Evolutionary conservation across 495 filamentous ascomycete species (phyloP).

Genomic region (Chaetomium tenue): DNA sequence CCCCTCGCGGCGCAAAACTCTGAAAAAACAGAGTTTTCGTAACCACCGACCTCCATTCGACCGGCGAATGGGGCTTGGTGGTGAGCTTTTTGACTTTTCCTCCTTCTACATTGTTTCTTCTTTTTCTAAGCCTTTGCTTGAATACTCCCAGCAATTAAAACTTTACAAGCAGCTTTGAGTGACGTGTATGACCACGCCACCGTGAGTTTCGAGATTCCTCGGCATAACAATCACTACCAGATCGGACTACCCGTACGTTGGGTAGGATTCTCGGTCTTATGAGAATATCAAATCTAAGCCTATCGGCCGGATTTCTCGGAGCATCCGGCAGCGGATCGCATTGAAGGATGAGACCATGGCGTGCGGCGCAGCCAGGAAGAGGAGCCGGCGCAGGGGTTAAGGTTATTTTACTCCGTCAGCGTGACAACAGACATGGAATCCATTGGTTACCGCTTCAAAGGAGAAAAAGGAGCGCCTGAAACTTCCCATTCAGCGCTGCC

Average conservation of each 20-base stretch:
- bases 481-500: not conserved
- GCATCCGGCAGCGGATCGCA: not conserved
- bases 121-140: too few relatives aligned
- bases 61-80: constrained; percentile 1
- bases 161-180: too few relatives aligned
- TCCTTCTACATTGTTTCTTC: not conserved
- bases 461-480: not conserved
- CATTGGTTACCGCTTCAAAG: not conserved
- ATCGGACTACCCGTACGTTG: too few relatives aligned
- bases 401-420: not conserved
- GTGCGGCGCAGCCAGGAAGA: constrained; percentile 1
- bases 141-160: too few relatives aligned
- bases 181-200: too few relatives aligned
- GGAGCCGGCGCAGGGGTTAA: constrained; percentile 4
- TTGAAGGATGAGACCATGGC: not conserved
- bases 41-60: not conserved
- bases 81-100: not conserved
- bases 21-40: not conserved
- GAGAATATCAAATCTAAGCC: not conserved
- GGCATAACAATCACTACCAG: too few relatives aligned
- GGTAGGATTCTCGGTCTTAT: too few relatives aligned
- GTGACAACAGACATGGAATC: not conserved
- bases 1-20: not conserved
- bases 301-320: not conserved
- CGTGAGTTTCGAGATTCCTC: too few relatives aligned